Percentiles rank a stretch among this genome's conserved stretches.
Evolutionary conservation across 177 flowering plant species (phyloP).

Genomic region (Tripterygium wilfordii): DNA sequence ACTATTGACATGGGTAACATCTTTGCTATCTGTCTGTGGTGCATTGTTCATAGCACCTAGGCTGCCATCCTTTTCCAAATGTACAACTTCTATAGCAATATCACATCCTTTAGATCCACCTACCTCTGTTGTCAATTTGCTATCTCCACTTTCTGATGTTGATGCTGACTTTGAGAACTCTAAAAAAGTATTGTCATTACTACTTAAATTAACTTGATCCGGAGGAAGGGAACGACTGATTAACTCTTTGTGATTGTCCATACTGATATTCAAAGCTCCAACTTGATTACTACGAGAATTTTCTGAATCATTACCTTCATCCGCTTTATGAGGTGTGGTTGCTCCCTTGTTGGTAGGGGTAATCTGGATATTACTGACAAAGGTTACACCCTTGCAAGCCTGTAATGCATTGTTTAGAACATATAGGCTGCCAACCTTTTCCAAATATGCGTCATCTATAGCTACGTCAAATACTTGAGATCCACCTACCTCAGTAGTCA

Average conservation of each 20-base stretch:
- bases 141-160: no score
- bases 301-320: constrained; percentile 7
- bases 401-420: constrained; percentile 2
- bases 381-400: constrained; percentile 1
- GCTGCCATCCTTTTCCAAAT: constrained; percentile 8
- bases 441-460: constrained; percentile 8
- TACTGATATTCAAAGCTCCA: constrained; percentile 13
- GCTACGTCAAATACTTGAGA: constrained; percentile 1
- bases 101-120: constrained; percentile 1
- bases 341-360: constrained; percentile 4
- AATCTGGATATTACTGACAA: constrained; percentile 2
- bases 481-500: constrained; percentile 9
- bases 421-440: constrained; percentile 5
- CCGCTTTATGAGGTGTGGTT: constrained; percentile 1
- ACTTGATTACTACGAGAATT: constrained; percentile 8
- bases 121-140: constrained; percentile 10
- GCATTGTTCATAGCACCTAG: constrained; percentile 2
- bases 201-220: constrained; percentile 5
- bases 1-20: constrained; percentile 2
- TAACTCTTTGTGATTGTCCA: constrained; percentile 8
- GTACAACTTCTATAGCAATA: constrained; percentile 4
- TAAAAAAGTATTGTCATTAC: no score
- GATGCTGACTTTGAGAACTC: no score
- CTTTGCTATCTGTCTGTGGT: constrained; percentile 1
- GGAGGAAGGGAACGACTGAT: constrained; percentile 2